Conservation (phyloP, 805 yeast genomes). For the Sugiyamaella marilandica region DNA sequence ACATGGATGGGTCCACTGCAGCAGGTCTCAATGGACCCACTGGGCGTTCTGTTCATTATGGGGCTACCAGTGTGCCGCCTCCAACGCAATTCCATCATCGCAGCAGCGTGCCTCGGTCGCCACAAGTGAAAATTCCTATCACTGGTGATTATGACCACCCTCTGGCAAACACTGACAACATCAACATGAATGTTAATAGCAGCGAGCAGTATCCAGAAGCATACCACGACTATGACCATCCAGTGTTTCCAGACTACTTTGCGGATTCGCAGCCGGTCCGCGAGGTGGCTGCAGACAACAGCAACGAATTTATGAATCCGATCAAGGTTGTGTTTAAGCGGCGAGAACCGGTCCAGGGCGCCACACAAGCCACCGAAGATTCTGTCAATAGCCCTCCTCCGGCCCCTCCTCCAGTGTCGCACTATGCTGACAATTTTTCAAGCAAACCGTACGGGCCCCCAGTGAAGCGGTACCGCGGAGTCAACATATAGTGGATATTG, state of each 20-base stretch:
- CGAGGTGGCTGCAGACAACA: slow-evolving; percentile 9
- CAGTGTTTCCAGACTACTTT: slow-evolving; percentile 5
- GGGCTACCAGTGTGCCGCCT: neutral
- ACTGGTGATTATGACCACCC: slow-evolving; percentile 5
- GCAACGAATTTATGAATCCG: slow-evolving; percentile 12
- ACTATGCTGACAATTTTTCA: slow-evolving; percentile 17
- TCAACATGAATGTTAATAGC: no score
- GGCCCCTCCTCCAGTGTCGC: slow-evolving; percentile 6
- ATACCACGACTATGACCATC: neutral
- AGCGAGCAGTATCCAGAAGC: neutral
- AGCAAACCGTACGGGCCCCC: slow-evolving; percentile 24
- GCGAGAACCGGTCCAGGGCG: slow-evolving; percentile 11
- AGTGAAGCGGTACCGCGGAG: slow-evolving; percentile 20
- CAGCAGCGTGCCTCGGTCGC: neutral
- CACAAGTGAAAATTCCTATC: slow-evolving; percentile 7
- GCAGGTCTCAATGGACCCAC: neutral
- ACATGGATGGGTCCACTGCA: neutral
- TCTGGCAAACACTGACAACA: neutral
- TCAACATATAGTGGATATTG: slow-evolving; percentile 10
- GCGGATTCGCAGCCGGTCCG: slow-evolving; percentile 5
- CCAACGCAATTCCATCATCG: neutral
- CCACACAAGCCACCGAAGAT: neutral
- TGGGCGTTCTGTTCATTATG: neutral
- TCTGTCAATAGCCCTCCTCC: neutral
- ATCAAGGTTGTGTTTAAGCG: slow-evolving; percentile 10